Base-by-base conservation (phyloP, 768 basidiomycete species). In the Amanita phalloides region DNA sequence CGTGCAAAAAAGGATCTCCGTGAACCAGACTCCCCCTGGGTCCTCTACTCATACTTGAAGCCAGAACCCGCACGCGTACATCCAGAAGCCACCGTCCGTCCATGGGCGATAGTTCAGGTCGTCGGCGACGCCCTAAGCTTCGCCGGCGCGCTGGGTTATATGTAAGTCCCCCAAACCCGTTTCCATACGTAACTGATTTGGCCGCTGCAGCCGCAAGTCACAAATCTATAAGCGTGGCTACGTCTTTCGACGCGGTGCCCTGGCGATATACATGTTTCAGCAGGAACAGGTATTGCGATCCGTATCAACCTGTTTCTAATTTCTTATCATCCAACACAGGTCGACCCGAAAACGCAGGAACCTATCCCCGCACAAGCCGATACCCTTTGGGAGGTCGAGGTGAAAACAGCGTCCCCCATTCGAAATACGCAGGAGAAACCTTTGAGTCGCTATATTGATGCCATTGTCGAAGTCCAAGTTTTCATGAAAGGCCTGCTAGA, bases 341-440 rank as follows among this genome's bases (percentile, higher is more conserved):
- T 85, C 32, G 86, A 90, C 58, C 75, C 77, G 0, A 85, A 78
- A 65, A 88, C 86, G 4, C 82, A 82, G 49, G 78, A 82, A 56
- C 82, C 86, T 0, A 82, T 82, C 42, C 82, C 85, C 35, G 85
- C 85, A n/a, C 84, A 86, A 51, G 67, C 80, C 6, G 86, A 87
- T 57, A 86, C 87, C 0, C 71, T 88, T 4, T 92, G 89, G 89
- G 84, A 90, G 62, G 87, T 92, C 35, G 86, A 91, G 68, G 88
- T 90, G 46, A 90, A 86, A 64, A 89, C 89, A 1, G 85, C 87
- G 2, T 71, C 74, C 2, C 90, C 90, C 5, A 79, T 86, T 41
- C 78, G 84, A 13, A 88, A 86, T 53, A 85, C 82, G 0, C 86
- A 83, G 62, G 82, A 84, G 54, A 84, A 77, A 2, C 89, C 88